These are phyloP conservation scores for Draba incana DNA, from an alignment of 345 rosid species.

Conservation along the genomic window DNA sequence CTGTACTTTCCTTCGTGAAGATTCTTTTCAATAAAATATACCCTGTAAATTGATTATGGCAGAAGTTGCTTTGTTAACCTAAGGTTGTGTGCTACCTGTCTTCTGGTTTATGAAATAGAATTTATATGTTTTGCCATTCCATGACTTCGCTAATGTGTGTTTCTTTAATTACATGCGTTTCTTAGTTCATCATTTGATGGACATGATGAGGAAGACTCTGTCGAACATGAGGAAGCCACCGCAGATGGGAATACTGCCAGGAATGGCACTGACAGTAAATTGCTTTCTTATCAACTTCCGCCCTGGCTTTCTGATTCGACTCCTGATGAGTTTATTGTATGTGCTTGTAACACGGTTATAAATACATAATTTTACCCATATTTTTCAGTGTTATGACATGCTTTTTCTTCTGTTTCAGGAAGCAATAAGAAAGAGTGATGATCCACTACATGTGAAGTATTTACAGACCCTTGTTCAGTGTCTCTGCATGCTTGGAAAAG, in stretches of 20 bases:
- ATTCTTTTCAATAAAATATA: slow-evolving; percentile 11
- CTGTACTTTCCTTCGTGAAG: slow-evolving; percentile 8
- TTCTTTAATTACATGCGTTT: slow-evolving; percentile 22
- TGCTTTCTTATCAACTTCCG: slow-evolving; percentile 61
- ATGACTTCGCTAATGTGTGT: slow-evolving; percentile 10
- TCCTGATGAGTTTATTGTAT: slow-evolving; percentile 94
- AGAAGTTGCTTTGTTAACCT: slow-evolving; percentile 24
- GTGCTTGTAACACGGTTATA: slow-evolving; percentile 32
- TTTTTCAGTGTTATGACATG: slow-evolving; percentile 22
- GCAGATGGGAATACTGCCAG: slow-evolving; percentile 46
- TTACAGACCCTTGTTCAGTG: slow-evolving; percentile 97
- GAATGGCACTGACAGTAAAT: slow-evolving; percentile 69
- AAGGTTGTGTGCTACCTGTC: slow-evolving; percentile 23
- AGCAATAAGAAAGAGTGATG: slow-evolving; percentile 81
- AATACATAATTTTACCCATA: slow-evolving; percentile 25
- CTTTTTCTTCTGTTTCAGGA: slow-evolving; percentile 59
- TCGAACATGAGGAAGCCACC: slow-evolving; percentile 64
- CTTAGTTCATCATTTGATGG: slow-evolving; percentile 86
- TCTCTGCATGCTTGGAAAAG: slow-evolving; percentile 92
- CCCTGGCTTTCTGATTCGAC: slow-evolving; percentile 84
- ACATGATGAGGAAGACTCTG: slow-evolving; percentile 70
- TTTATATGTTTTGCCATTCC: slow-evolving; percentile 16
- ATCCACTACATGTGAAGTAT: slow-evolving; percentile 89
- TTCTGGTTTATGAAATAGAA: slow-evolving; percentile 1
- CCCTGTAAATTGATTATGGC: slow-evolving; percentile 27